phyloP scores from a whole-genome alignment of 2,329 filamentous ascomycete genomes.

The Hypoxylon sp. region DNA sequence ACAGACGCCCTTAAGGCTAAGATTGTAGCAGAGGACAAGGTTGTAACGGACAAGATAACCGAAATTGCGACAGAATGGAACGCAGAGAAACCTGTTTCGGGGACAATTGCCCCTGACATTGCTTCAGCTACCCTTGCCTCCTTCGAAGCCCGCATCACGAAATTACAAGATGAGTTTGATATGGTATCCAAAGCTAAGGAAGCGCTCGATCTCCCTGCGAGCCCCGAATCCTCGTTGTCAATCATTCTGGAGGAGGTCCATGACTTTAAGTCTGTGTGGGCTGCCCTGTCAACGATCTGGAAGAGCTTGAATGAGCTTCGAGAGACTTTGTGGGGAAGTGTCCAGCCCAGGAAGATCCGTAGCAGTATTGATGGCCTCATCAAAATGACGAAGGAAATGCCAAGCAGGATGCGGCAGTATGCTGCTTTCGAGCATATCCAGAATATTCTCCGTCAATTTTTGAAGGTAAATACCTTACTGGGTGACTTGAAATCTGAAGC shows the following conservation, averaged over 20 bases:
- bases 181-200: slow-evolving; percentile 98
- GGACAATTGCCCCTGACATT: slow-evolving; percentile 89
- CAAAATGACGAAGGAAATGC: slow-evolving; percentile 99
- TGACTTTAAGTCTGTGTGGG: slow-evolving; percentile 99
- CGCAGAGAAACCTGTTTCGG: slow-evolving; percentile 96
- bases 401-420: slow-evolving; percentile 98
- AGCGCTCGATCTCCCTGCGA: slow-evolving; percentile 87
- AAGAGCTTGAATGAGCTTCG: slow-evolving; percentile 92
- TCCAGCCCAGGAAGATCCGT: slow-evolving; percentile 93
- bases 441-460: slow-evolving; percentile 83
- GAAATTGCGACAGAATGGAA: slow-evolving; percentile 92
- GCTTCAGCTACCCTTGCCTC: slow-evolving; percentile 83
- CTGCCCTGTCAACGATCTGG: slow-evolving; percentile 95
- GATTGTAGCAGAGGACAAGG: slow-evolving; percentile 91
- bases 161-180: slow-evolving; percentile 86
- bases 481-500: slow-evolving; percentile 95
- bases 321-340: slow-evolving; percentile 93
- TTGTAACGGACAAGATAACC: slow-evolving; percentile 87
- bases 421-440: slow-evolving; percentile 99
- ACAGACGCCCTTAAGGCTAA: slow-evolving; percentile 95
- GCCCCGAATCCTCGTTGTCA: slow-evolving; percentile 82
- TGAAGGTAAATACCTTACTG: slow-evolving; percentile 91
- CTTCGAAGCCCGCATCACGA: slow-evolving; percentile 87
- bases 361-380: slow-evolving; percentile 90
- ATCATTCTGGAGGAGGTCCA: slow-evolving; percentile 94